phyloP scores from a whole-genome alignment of 768 basidiomycete genomes.

The Omphalotus guepiniiformis region DNA sequence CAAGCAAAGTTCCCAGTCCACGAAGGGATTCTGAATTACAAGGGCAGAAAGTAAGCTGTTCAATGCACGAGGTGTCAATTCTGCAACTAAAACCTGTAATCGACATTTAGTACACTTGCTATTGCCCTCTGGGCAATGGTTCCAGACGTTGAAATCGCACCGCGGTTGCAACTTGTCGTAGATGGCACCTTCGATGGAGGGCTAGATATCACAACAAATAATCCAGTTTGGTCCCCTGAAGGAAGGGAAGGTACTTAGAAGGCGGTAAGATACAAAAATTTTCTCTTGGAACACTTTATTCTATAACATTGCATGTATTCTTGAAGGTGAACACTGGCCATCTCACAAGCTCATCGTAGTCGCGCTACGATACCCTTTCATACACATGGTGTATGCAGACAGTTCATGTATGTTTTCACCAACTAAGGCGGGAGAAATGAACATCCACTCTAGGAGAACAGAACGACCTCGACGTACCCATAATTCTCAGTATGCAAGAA shows the following conservation, averaged over 20 bases:
- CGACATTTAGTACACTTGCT: conserved; percentile 15
- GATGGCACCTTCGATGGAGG: conserved; percentile 64
- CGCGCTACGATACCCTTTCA: too few relatives aligned
- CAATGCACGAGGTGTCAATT: not conserved
- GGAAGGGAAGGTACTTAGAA: conserved; percentile 2
- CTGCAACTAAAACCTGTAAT: not conserved
- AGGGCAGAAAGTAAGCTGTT: conserved; percentile 44
- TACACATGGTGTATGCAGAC: too few relatives aligned
- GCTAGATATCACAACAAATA: conserved; percentile 51
- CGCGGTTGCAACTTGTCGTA: conserved; percentile 48
- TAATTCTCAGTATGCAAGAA: conserved; percentile 30
- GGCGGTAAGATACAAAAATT: too few relatives aligned
- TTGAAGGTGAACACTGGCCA: too few relatives aligned
- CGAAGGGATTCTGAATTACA: conserved; percentile 52
- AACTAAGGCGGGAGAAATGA: too few relatives aligned
- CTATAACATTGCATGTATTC: too few relatives aligned
- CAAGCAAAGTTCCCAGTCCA: conserved; percentile 59
- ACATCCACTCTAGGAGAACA: too few relatives aligned
- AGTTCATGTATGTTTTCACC: too few relatives aligned
- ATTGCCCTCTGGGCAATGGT: conserved; percentile 70
- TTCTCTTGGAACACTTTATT: too few relatives aligned
- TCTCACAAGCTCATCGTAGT: too few relatives aligned
- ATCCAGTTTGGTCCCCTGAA: conserved; percentile 45
- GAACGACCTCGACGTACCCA: too few relatives aligned
- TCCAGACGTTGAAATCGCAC: conserved; percentile 38